Base-by-base conservation (phyloP, 2,329 filamentous ascomycete genomes). In the Trichocomaceae sp. region DNA sequence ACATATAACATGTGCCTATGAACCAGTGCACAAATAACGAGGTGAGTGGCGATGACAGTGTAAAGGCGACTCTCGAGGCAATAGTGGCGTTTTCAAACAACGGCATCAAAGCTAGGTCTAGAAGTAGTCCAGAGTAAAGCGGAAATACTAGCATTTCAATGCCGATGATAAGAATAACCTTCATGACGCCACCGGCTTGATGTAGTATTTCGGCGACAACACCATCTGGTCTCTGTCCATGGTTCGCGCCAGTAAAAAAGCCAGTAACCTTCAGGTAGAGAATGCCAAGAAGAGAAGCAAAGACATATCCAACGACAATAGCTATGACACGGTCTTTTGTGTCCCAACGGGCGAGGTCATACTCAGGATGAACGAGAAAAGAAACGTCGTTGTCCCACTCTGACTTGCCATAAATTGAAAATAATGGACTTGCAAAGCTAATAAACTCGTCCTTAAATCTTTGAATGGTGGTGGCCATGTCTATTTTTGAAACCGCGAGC, bases 71-170 rank as follows among this genome's bases (percentile, higher is more conserved):
- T 20, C 93, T 83, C 7, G 88, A 90, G 59, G 81, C 80, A 50
- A 96, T 72, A 0, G 87, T 91, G 0, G 90, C 86, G 58, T 85
- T 79, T 60, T 90, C 86, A 67, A 99, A 99, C 0, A 99, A 79
- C 0, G 93, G 93, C 15, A 99, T 78, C 49, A 97, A 78, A 5
- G 93, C 93, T 46, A 89, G 73, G 67, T 99, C 93, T 33, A 99
- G 83, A 1, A 99, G 80, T 35, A 96, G 78, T 5, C 93, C 93
- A 65, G 93, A 99, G 69, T 99, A 99, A 1, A 99, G 78, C 0
- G 93, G 93, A 66, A 99, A 99, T 6, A 91, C 84, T 35, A 99
- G 84, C 93, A 99, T 99, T 74, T 99, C 93, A 63, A 99, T 99
- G 60, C 91, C 93, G 61, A 99, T 99, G 64, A 99, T 97, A 58